Base-by-base conservation (phyloP, 1,139 yeast genomes). In the Diutina mesorugosa region DNA sequence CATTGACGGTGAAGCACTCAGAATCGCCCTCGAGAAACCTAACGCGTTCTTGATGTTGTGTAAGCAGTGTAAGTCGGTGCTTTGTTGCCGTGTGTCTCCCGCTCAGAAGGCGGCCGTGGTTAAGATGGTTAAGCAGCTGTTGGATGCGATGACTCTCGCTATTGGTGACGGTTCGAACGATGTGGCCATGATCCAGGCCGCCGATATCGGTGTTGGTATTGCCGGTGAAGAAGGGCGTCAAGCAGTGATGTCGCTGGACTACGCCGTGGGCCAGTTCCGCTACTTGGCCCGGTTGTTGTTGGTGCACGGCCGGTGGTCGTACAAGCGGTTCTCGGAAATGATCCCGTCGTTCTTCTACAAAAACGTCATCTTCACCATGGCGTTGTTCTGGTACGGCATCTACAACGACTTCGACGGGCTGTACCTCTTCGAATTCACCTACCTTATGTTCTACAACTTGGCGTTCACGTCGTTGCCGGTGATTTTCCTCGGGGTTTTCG, bases 221-320 rank as follows among this genome's bases (percentile, higher is more conserved):
- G 96, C 97, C 54, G 99, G 99, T 69, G 96, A 90, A 72, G 99
- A 93, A 76, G 99, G 99, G 62, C 78, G 98, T 55, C 98, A 91
- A 69, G 99, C 99, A 14, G 98, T 85, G 10, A 93, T 93, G 99
- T 87, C 96, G 8, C 87, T 97, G 0, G 99, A 93, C 74, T 93
- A 90, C 71, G 98, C 97, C 2, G 76, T 93, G 68, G 99, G 97
- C 14, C 98, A 93, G 69, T 93, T 93, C 73, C 77, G 98, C 66
- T 93, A 80, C 66, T 70, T 93, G 66, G 80, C 90, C 0, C 79
- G 91, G 63, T 75, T 93, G 62, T 72, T 93, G 56, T 72, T 93
- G 58, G 95, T 90, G 32, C 99, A 93, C 72, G 99, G 99, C 47
- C 81, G 98, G 68, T 93, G 98, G 97, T 87, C 96, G 0, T 93